These are phyloP conservation scores for Hansfordia pulvinata DNA, from an alignment of 2,329 filamentous ascomycete species.

Conservation along the genomic window DNA sequence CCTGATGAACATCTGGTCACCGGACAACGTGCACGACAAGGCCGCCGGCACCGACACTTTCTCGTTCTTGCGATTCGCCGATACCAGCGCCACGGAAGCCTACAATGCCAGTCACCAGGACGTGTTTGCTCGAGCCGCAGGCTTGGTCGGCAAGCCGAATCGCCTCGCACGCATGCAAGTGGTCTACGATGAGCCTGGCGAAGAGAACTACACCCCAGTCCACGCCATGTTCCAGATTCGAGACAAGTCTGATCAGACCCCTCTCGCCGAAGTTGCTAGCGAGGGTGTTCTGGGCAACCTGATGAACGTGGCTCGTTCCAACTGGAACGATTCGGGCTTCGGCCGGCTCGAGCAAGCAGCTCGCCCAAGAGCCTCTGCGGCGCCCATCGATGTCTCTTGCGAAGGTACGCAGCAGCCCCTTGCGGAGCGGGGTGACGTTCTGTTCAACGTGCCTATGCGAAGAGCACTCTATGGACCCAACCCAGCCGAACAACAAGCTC, in stretches of 20 bases:
- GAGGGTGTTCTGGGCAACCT: conserved; percentile 64
- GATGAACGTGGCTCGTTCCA: conserved; percentile 60
- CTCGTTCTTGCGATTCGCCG: conserved; percentile 81
- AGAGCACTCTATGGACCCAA: conserved; percentile 58
- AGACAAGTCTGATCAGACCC: conserved; percentile 50
- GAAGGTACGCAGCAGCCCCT: conserved; percentile 48
- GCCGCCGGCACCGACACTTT: conserved; percentile 52
- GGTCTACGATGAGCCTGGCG: conserved; percentile 54
- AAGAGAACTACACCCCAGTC: conserved; percentile 50
- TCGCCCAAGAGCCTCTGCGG: conserved; percentile 66
- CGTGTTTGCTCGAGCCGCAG: conserved; percentile 60
- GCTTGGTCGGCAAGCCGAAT: conserved; percentile 38
- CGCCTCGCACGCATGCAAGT: conserved; percentile 54
- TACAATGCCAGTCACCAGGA: conserved; percentile 55
- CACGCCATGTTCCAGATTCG: conserved; percentile 76
- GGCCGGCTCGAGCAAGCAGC: conserved; percentile 70
- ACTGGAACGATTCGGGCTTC: conserved; percentile 59
- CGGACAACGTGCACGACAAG: conserved; percentile 60
- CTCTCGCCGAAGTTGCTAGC: conserved; percentile 54
- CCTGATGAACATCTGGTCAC: conserved; percentile 82
- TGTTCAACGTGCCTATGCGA: conserved; percentile 71
- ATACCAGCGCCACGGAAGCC: conserved; percentile 60
- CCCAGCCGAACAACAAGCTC: conserved; percentile 52
- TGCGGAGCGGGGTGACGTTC: conserved; percentile 52
- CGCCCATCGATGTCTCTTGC: conserved; percentile 71